Evolutionary conservation across 1,284 basidiomycete genomes (phyloP), one percentile per base, ranked within the genome.

Genomic region (Malassezia vespertilionis): DNA sequence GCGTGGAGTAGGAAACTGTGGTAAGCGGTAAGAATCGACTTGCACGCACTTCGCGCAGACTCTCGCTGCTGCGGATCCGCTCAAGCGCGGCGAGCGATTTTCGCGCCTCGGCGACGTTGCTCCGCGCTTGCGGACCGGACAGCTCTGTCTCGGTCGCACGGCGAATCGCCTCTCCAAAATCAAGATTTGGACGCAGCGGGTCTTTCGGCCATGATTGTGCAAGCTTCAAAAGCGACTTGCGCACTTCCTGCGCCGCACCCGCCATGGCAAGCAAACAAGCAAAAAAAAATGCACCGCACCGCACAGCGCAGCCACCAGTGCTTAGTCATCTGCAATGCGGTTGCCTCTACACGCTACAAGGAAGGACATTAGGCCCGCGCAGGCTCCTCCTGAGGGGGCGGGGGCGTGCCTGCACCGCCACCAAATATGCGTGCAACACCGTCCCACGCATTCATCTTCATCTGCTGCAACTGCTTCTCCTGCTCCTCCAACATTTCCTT

Each of bases 401-500:
- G n/a, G 18, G 36, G 47, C 14, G 42, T 36, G 12, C 37, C 26
- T 5, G 36, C 24, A 5, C 28, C 41, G 15, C 42, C 48, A 11
- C 27, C 31, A 17, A 51, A 51, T 23, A 51, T 44, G 26, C 42
- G 48, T 15, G 43, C n/a, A 22, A 51, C 42, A n/a, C 48, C 48
- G n/a, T 51, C 48, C 65, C 64, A 68, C n/a, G 63, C 64, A 44
- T 59, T 65, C 18, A 65, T 23, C 47, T 68, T 68, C 65, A 69
- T 66, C 26, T 74, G 72, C 46, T 76, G 76, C 61, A 80, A 74
- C 76, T 84, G 81, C 41, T 80, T 79, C 66, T 86, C 78, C 68
- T 82, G 81, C 62, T 95, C 87, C 56, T 86, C 83, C 65, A 86
- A 80, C 59, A 86, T 74, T 62, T 82, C 65, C 65, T 78, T 76